Evolutionary conservation across 768 basidiomycete species (phyloP), one percentile per base, ranked within the genome.

Genomic region (Leccinum truebloodii): DNA sequence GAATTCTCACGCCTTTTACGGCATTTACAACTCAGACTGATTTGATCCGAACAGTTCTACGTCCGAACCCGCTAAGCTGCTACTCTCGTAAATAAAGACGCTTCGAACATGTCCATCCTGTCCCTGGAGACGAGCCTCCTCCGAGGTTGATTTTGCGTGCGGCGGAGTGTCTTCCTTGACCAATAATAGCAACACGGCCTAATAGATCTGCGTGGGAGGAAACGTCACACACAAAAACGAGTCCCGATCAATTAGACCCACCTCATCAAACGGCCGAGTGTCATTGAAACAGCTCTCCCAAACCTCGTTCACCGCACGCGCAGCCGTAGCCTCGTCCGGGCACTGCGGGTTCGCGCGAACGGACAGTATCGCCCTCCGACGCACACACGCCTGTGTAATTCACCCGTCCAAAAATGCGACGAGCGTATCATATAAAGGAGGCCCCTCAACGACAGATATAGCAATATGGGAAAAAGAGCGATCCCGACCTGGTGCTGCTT

Each of bases 261-360:
- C 94, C 88, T 98, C 95, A 73, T 99, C 97, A 73, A 98, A 99
- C 9, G 97, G 96, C 63, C 96, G 78, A 6, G 95, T 98, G 72
- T 98, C 97, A 39, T 83, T 88, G 75, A 92, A 95, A 74, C 96
- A 99, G 66, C 92, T 94, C 69, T 94, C 94, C 90, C 92, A 99
- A 35, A 96, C 96, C 72, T 97, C 92, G 65, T 98, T 97, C 51
- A 98, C 95, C 1, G 87, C 94, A 59, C 83, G 83, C 72, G 95
- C 94, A 13, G 95, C 96, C 26, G 89, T 79, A 6, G 81, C 90
- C 41, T 79, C 74, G 68, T 89, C 84, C 1, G 87, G 87, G 70
- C 95, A 98, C 22, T 82, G 79, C 13, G 93, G 88, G 72, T 98
- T 95, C 18, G 83, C 83, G 41, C 79, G 77, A 2, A 99, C 92